These are phyloP conservation scores for Volvox africanus DNA, from an alignment of 139 green algal genomes.

Conservation along the genomic window DNA sequence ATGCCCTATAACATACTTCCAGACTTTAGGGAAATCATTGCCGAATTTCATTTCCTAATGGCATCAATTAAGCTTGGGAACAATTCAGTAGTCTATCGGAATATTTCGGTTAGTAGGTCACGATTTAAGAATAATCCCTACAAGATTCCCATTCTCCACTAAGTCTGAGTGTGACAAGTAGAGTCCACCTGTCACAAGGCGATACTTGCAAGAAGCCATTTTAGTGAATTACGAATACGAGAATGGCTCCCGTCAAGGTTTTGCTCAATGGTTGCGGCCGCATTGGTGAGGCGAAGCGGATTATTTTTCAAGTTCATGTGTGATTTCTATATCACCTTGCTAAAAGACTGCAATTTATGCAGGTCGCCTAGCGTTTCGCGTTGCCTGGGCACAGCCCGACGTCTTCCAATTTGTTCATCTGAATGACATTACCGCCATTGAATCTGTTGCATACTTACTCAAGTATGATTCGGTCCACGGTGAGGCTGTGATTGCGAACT, in stretches of 20 bases:
- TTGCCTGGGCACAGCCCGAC: slow-evolving; percentile 65
- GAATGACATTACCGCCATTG: slow-evolving; percentile 80
- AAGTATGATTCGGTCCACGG: slow-evolving; percentile 88
- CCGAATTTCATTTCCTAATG: too few species aligned
- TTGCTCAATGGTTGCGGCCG: slow-evolving; percentile 75
- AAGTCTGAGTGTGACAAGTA: neutral
- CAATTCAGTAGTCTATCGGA: neutral
- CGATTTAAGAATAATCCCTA: neutral
- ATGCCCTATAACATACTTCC: too few species aligned
- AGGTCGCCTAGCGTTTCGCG: slow-evolving; percentile 65
- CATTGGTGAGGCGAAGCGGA: slow-evolving; percentile 31
- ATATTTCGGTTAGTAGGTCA: neutral
- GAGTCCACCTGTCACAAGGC: too few species aligned
- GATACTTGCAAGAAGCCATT: neutral
- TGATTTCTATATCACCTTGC: neutral
- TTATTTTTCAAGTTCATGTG: neutral
- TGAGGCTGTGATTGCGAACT: neutral
- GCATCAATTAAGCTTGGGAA: too few species aligned
- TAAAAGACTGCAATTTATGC: neutral
- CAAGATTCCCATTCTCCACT: neutral
- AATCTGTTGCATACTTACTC: slow-evolving; percentile 84
- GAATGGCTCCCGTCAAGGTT: slow-evolving; percentile 12
- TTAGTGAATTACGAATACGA: neutral
- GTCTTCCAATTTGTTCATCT: slow-evolving; percentile 81
- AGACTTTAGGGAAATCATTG: too few species aligned